These are phyloP conservation scores for Choiromyces venosus DNA, from an alignment of 495 filamentous ascomycete genomes.

Conservation along the genomic window DNA sequence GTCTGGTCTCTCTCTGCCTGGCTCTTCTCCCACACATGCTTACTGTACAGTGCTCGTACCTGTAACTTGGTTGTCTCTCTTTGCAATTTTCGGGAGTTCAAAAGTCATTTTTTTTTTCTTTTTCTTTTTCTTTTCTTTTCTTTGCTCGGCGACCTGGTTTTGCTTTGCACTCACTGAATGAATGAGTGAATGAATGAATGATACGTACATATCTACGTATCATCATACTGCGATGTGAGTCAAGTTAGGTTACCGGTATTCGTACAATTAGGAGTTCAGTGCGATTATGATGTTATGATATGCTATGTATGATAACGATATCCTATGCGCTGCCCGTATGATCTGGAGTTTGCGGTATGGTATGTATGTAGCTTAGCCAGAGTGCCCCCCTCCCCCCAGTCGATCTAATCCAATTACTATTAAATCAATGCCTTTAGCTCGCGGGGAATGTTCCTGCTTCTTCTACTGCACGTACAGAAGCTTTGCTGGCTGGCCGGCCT, in stretches of 20 bases:
- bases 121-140: not conserved
- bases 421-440: not conserved
- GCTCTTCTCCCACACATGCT: too few species aligned
- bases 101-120: not conserved
- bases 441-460: not conserved
- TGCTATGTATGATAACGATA: not conserved
- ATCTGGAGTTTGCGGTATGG: not conserved
- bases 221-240: not conserved
- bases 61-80: conserved; percentile 1
- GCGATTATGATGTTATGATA: not conserved
- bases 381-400: too few species aligned
- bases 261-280: not conserved
- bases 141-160: not conserved
- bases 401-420: not conserved
- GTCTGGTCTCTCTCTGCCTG: too few species aligned
- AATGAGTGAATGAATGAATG: not conserved
- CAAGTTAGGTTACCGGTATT: not conserved
- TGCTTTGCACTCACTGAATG: not conserved
- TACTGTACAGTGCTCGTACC: not conserved
- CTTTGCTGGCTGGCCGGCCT: not conserved
- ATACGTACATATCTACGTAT: not conserved
- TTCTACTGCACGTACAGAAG: too few species aligned
- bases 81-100: not conserved
- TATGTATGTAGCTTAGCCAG: conserved; percentile 1
- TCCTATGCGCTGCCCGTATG: not conserved